Evolutionary conservation across 2,329 filamentous ascomycete genomes (phyloP), one percentile per base, ranked within the genome.

Genomic region (Aspergillus candidus): DNA sequence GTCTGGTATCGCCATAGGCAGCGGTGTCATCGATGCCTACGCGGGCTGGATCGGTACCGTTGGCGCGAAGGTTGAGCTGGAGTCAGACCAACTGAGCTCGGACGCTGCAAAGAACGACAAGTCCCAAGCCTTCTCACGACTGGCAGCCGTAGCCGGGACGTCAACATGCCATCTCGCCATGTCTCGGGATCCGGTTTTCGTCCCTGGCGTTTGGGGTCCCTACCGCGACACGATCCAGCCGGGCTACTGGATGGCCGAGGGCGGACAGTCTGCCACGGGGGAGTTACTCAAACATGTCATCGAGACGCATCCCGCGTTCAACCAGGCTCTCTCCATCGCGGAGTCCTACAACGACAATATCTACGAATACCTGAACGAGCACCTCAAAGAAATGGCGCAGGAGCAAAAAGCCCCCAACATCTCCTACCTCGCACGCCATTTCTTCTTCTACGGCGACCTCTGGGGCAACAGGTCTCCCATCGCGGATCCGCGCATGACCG

Each of bases 31-130:
- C 61, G 93, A 98, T 65, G 93, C 93, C 13, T 98, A 98, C 60
- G 93, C 93, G 47, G 93, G 93, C 52, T 98, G 93, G 93, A 93
- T 98, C 55, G 93, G 93, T 49, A 97, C 93, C 1, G 93, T 98
- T n/a, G 93, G 93, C 46, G 91, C 93, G 48, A 96, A 96, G 68
- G 88, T 96, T 56, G 79, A 88, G 53, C 78, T 94, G 12, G 75
- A 77, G 33, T 71, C 75, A 45, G 80, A 85, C 44, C 77, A 84
- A 38, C 76, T 91, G 32, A 83, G 84, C 61, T 74, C 79, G 47
- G 77, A 77, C 31, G 75, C 77, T 4, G 77, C 86, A 1, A 82
- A 85, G 61, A 94, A 94, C 68, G 88, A 94, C 62, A 79, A 93
- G n/a, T 80, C 84, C 2, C 89, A 96, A 68, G 91, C 91, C 5